Base-by-base conservation (phyloP, 2,329 filamentous ascomycete species). In the Pseudogymnoascus sp. region DNA sequence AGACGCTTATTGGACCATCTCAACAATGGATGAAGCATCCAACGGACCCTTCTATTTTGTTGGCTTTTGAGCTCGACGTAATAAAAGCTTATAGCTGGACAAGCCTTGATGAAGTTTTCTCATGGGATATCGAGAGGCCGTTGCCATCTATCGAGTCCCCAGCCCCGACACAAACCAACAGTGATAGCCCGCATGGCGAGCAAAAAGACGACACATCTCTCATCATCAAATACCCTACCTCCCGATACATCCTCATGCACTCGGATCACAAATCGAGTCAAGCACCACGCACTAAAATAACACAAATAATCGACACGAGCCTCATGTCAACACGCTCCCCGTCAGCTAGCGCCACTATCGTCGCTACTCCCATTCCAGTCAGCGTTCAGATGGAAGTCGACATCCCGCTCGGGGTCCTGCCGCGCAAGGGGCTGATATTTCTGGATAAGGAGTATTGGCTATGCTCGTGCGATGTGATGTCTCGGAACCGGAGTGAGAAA, bases 331-430 rank as follows among this genome's bases (percentile, higher is more conserved):
- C 50, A 61, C 4, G 22, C 60, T 9, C 43, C 20, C 35, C 20
- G 6, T n/a, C 18, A 30, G 20, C 30, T 12, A 20, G 50, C 30
- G n/a, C 28, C 25, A 58, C 39, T 20, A 39, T 39, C 28, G 28
- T 8, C 6, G 47, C 60, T 25, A 38, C 35, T 6, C 22, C 43
- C 25, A 7, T 61, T 8, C 60, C 50, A 8, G 11, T 25, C 28
- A 36, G 58, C 43, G 33, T 61, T 8, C 20, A 59, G 14, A 2
- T 6, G 18, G 28, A 41, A 30, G 28, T 61, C 30, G 60, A 59
- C 12, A 59, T 61, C n/a, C 60, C 57, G 16, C 30, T 62, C 9
- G 37, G 57, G 12, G 37, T 62, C 28, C 28, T 62, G 7, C 25
- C 37, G 20, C 33, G 36, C 22, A 18, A 62, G 4, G 35, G 57